A percentile compares a stretch with the other conserved stretches of the same genome.
phyloP scores from a whole-genome alignment of 2,329 filamentous ascomycete species.

The Scorias spongiosa region DNA sequence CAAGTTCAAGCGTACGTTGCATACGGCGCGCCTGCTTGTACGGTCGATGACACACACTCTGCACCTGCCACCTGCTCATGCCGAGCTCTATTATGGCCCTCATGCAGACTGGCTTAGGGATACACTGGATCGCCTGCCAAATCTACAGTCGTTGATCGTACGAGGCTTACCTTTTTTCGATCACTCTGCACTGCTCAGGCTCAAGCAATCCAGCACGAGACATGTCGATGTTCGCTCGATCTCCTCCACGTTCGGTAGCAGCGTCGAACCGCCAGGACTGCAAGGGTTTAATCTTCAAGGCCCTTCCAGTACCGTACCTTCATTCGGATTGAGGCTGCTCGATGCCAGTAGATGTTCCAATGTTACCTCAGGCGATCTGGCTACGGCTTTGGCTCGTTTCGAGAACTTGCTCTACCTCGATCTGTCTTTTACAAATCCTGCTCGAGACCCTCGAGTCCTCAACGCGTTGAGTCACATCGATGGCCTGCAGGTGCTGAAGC shows the following conservation, averaged over 20 bases:
- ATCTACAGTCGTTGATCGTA: slow-evolving; percentile 44
- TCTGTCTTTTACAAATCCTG: slow-evolving; percentile 32
- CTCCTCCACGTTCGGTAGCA: slow-evolving; percentile 8
- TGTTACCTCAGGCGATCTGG: slow-evolving; percentile 39
- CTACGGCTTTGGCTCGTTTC: slow-evolving; percentile 37
- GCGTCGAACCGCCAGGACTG: slow-evolving; percentile 20
- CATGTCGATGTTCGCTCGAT: slow-evolving; percentile 10
- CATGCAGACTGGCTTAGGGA: slow-evolving; percentile 44
- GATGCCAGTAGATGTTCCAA: slow-evolving; percentile 43
- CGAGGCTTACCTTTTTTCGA: slow-evolving; percentile 47
- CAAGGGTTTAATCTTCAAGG: slow-evolving; percentile 8
- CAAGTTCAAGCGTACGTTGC: slow-evolving; percentile 41
- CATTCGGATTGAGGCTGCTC: slow-evolving; percentile 38
- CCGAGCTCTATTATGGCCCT: slow-evolving; percentile 45
- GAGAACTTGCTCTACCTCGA: slow-evolving; percentile 42
- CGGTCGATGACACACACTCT: slow-evolving; percentile 45
- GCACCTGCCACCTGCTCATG: slow-evolving; percentile 44
- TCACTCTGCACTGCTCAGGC: slow-evolving; percentile 38
- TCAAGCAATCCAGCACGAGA: slow-evolving; percentile 22
- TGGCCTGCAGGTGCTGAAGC: slow-evolving; percentile 41
- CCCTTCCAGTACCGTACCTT: slow-evolving; percentile 5
- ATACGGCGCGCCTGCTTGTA: slow-evolving; percentile 36
- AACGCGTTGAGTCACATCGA: slow-evolving; percentile 30
- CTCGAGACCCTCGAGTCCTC: slow-evolving; percentile 26
- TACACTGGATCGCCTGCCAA: slow-evolving; percentile 41